Evolutionary conservation across 345 rosid genomes (phyloP).

Genomic region (Turnera subulata): DNA sequence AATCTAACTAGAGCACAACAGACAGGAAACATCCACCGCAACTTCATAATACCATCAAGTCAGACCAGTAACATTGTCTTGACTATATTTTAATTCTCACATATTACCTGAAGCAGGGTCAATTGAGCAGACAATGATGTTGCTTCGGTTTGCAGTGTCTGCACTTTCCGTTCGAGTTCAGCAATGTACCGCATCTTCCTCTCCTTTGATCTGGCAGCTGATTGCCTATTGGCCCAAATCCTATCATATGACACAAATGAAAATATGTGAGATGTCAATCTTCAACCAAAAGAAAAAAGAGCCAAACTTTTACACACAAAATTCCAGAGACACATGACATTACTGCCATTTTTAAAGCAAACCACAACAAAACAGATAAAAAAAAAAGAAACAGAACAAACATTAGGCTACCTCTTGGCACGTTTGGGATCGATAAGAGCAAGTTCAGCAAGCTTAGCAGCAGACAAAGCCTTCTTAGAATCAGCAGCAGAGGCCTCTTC

Average conservation of each 20-base stretch:
- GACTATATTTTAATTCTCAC: no score
- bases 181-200: slow-evolving; percentile 91
- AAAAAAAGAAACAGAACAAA: not conserved
- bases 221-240: slow-evolving; percentile 98
- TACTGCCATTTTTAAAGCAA: not conserved
- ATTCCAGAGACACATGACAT: not conserved
- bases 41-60: not conserved
- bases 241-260: slow-evolving; percentile 27
- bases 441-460: slow-evolving; percentile 97
- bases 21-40: slow-evolving; percentile 4
- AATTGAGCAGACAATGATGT: slow-evolving; percentile 88
- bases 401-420: slow-evolving; percentile 73
- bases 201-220: slow-evolving; percentile 96
- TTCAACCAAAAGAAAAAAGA: not conserved
- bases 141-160: slow-evolving; percentile 85
- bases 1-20: not conserved
- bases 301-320: not conserved
- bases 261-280: not conserved
- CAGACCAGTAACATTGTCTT: not conserved
- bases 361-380: not conserved
- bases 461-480: slow-evolving; percentile 80
- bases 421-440: slow-evolving; percentile 94
- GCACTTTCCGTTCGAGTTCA: slow-evolving; percentile 90
- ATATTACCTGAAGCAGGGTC: slow-evolving; percentile 73
- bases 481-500: slow-evolving; percentile 54